Conservation (phyloP, 2,329 filamentous ascomycete genomes). For the Daldinia eschscholtzii region DNA sequence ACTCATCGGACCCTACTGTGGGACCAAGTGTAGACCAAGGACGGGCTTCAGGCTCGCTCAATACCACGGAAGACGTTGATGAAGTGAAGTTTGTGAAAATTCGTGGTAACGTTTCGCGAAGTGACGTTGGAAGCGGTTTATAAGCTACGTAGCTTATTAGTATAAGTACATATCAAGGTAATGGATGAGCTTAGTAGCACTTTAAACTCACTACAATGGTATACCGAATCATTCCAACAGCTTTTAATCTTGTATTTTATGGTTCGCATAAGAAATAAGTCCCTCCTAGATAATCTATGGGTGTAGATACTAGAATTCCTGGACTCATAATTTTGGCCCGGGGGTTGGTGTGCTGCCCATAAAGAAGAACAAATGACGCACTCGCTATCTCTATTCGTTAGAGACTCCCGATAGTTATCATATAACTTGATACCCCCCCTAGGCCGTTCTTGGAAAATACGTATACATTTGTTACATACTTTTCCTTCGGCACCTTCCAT, state of each 20-base stretch:
- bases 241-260: not conserved
- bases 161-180: not conserved
- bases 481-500: not conserved
- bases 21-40: not conserved
- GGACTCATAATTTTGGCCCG: not conserved
- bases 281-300: no score
- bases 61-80: not conserved
- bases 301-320: not conserved
- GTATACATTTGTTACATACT: not conserved
- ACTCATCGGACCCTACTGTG: not conserved
- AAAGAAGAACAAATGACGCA: not conserved
- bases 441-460: not conserved
- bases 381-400: not conserved
- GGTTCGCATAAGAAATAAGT: not conserved
- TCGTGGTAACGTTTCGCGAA: no score
- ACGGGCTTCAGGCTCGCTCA: not conserved
- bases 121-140: not conserved
- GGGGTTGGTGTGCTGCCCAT: not conserved
- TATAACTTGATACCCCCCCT: not conserved
- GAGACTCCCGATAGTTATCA: not conserved
- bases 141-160: not conserved
- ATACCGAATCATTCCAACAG: not conserved
- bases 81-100: not conserved
- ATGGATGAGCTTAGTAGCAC: not conserved
- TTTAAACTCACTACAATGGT: not conserved